Base-by-base conservation (phyloP, 345 rosid species). In the Linum usitatissimum region DNA sequence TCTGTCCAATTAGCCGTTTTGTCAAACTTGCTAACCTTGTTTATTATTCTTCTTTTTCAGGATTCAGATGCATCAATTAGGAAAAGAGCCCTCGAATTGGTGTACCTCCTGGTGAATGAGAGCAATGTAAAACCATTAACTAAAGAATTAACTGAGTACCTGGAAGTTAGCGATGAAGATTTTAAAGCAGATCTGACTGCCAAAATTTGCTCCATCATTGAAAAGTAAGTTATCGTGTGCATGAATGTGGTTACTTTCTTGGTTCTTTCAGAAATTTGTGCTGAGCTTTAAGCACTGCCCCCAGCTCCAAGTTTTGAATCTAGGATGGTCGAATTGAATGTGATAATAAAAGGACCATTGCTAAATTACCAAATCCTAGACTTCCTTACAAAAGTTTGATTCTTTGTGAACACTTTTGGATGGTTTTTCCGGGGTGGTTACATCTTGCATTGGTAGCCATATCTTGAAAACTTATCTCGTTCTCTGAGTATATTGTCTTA, bases 141-240 rank as follows among this genome's bases (percentile, higher is more conserved):
- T 10, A 94, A 87, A 76, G 99, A 90, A 75, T 82, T 94, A 40
- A 86, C 83, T 75, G 99, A 94, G 62, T 87, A 84, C 82, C 83
- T 94, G 86, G 95, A 90, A 94, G 80, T 86, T 70, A 87, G 96
- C 28, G 99, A 90, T 63, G 85, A 79, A 84, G 99, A 94, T 18
- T 94, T 94, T 73, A 94, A 88, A 78, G 97, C 80, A 72, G 95
- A 90, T 79, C 99, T 94, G 76, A 87, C 97, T 59, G 99, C 92
- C 73, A 94, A 94, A 79, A 86, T 94, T 65, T 94, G 99, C 79
- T 85, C 91, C 61, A 83, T 94, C 34, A 89, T 90, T 62, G 99
- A 90, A 80, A 94, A 86, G 99, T 94, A 81, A 84, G 96, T 13
- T 31, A 45, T 45, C 51, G 3, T 34, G 38, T 34, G 38, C 38